Base-by-base conservation (phyloP, 2,329 filamentous ascomycete species). In the Cladosporium sp. region DNA sequence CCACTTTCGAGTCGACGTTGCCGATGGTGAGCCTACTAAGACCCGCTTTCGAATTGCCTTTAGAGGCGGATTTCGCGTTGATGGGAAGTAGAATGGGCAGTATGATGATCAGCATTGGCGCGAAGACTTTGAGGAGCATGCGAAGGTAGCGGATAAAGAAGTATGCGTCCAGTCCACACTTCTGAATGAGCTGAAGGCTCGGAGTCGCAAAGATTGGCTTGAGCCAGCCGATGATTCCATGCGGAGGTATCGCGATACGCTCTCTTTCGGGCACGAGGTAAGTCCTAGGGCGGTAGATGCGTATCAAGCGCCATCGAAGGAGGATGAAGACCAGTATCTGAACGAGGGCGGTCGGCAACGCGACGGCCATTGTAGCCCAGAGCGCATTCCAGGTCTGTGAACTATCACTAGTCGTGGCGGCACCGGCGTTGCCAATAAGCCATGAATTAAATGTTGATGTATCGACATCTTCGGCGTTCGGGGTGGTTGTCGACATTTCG, bases 121-220 rank as follows among this genome's bases (percentile, higher is more conserved):
- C 80, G 76, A 99, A 98, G 68, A 99, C 96, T 75, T 97, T 89
- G 51, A 98, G 85, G 5, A 98, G 86, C 73, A 91, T 90, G 67
- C 90, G 88, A 28, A 93, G 85, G 74, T 97, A 99, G 68, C 96
- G 91, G 1, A 99, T 84, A 77, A 99, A 99, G 82, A 98, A 97
- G 80, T 97, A 99, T 73, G 94, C 93, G 76, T 99, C 95, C 11
- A 99, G 86, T 21, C 95, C 95, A 71, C 94, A 97, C 78, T 97
- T 96, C 62, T 94, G 90, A 72, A 99, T 96, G 70, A 99, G 88
- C 71, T 96, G 92, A 14, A 91, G 91, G 85, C 82, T 87, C 77
- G 80, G 91, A 80, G 81, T 88, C 77, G 80, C 91, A 83, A 83
- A 96, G 69, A 81, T 83, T 3, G 85, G 83, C 16, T 76, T 74